phyloP scores from a whole-genome alignment of 306 rosid species.

The Boehmeria nivea region DNA sequence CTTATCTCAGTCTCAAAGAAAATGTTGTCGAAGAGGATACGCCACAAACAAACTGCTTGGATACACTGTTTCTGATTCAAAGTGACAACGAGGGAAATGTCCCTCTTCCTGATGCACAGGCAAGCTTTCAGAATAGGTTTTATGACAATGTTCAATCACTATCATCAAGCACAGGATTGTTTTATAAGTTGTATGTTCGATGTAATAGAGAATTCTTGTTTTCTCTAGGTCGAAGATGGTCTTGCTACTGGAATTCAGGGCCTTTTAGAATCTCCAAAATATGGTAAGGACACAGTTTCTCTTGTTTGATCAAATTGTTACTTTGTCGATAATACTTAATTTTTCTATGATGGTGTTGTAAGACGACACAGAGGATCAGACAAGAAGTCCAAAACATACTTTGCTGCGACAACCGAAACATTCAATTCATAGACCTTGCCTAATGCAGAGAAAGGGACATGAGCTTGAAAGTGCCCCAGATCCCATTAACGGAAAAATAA shows the following conservation, averaged over 20 bases:
- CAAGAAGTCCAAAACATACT: conserved; percentile 40
- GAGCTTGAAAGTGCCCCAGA: conserved; percentile 31
- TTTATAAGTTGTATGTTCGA: background rate
- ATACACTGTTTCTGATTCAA: conserved; percentile 25
- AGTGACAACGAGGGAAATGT: conserved; percentile 19
- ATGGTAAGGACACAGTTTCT: conserved; percentile 37
- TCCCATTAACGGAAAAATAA: conserved; percentile 33
- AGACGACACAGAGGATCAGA: conserved; percentile 29
- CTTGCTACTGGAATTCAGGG: conserved; percentile 25
- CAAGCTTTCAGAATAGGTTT: conserved; percentile 25
- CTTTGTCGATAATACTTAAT: conserved; percentile 26
- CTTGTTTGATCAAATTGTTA: background rate
- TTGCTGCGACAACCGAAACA: conserved; percentile 45
- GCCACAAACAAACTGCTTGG: conserved; percentile 26
- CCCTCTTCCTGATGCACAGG: conserved; percentile 35
- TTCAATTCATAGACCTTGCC: conserved; percentile 76
- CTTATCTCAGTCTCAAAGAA: conserved; percentile 38
- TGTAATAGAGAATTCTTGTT: conserved; percentile 5
- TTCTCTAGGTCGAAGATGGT: conserved; percentile 41
- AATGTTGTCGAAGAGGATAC: conserved; percentile 26
- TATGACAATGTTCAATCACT: conserved; percentile 13
- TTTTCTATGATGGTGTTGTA: conserved; percentile 28
- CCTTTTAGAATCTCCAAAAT: conserved; percentile 38
- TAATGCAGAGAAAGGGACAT: conserved; percentile 43
- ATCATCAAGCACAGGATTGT: conserved; percentile 3